Percentiles rank a stretch among this genome's conserved stretches.
These are phyloP conservation scores for Carpediemonas membranifera DNA, from an alignment of 78 protist species.

Conservation along the genomic window DNA sequence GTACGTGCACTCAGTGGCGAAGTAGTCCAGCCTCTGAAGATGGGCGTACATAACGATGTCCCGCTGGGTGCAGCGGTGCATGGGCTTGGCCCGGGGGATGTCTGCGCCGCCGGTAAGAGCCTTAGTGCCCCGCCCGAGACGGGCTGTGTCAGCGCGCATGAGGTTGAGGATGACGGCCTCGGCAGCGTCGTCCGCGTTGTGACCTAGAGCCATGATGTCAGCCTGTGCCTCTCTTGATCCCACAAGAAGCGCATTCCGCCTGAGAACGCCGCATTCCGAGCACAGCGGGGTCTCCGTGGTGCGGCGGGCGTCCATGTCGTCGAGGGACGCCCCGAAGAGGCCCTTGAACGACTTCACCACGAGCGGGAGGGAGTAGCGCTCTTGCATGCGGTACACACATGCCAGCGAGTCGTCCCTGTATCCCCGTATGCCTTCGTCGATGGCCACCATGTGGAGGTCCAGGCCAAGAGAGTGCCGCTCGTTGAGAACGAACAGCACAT, in stretches of 20 bases:
- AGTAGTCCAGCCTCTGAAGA: not conserved
- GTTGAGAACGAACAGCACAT: conserved; percentile 52
- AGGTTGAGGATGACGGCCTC: conserved; percentile 19
- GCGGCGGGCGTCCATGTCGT: too few species aligned
- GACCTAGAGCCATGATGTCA: not conserved
- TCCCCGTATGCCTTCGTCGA: conserved; percentile 89
- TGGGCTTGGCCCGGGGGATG: not conserved
- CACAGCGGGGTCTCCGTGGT: too few species aligned
- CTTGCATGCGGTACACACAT: too few species aligned
- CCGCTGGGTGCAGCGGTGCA: not conserved
- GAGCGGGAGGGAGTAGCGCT: too few species aligned
- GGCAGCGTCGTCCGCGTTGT: conserved; percentile 17
- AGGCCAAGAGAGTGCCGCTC: conserved; percentile 55
- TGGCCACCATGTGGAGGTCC: conserved; percentile 62
- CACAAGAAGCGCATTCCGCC: not conserved
- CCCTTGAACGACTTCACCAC: too few species aligned
- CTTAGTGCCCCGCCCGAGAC: too few species aligned
- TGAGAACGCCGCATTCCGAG: not conserved
- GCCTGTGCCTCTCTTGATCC: not conserved
- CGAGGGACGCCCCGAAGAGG: too few species aligned
- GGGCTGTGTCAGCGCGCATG: not conserved
- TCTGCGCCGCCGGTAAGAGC: too few species aligned
- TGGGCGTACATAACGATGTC: not conserved
- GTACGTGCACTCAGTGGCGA: not conserved
- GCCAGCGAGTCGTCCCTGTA: conserved; percentile 86